phyloP scores from a whole-genome alignment of 306 rosid species.

The Erythrophleum fordii region DNA sequence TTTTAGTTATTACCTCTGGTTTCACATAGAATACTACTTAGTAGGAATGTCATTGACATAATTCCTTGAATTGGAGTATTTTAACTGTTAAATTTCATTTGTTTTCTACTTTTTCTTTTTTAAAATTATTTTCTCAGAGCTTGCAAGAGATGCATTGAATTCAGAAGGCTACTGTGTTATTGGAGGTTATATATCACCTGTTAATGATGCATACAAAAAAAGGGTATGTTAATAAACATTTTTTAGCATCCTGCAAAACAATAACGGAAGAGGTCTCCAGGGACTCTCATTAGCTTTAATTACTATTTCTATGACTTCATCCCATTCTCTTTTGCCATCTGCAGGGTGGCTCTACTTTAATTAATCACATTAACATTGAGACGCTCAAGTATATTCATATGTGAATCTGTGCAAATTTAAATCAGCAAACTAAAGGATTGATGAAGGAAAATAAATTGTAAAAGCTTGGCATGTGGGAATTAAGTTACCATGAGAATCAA shows the following conservation, averaged over 20 bases:
- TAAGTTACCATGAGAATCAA: constrained; percentile 7
- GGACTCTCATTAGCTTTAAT: background rate
- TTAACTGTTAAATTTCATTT: constrained; percentile 13
- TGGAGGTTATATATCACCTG: constrained; percentile 95
- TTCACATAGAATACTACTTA: background rate
- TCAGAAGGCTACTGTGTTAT: constrained; percentile 74
- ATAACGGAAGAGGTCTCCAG: background rate
- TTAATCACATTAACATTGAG: background rate
- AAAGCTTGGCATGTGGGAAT: background rate
- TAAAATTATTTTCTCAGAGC: constrained; percentile 54
- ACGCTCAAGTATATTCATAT: constrained; percentile 2
- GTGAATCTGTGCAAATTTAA: background rate
- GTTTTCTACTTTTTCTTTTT: constrained; percentile 5
- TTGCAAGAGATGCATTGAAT: constrained; percentile 81
- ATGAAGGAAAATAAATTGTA: constrained; percentile 17
- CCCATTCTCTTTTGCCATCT: background rate
- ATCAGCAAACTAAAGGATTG: constrained; percentile 28
- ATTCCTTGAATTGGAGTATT: background rate
- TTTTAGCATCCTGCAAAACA: background rate
- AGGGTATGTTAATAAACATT: constrained; percentile 51
- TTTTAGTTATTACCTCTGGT: background rate
- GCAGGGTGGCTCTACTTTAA: background rate
- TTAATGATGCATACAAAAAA: constrained; percentile 93
- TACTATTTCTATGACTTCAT: background rate
- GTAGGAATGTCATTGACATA: constrained; percentile 15